These are phyloP conservation scores for Didymella arachidicola DNA, from an alignment of 2,329 filamentous ascomycete genomes.

Conservation along the genomic window DNA sequence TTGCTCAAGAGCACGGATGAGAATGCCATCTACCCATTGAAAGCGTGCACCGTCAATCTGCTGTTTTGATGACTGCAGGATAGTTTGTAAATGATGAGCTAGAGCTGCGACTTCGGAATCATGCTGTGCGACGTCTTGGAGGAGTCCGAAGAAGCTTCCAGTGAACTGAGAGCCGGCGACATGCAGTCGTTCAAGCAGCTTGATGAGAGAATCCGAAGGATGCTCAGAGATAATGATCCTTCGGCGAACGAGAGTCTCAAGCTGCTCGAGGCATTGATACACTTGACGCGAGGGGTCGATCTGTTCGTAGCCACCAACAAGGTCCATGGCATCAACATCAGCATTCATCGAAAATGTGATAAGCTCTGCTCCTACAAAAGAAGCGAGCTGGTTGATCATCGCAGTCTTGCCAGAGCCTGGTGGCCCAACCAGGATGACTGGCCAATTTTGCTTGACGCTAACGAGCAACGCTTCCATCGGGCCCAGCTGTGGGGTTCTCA, in stretches of 20 bases:
- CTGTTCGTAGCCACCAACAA: constrained; percentile 97
- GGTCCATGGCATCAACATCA: constrained; percentile 95
- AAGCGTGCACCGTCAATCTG: constrained; percentile 78
- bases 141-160: constrained; percentile 19
- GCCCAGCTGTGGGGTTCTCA: constrained; percentile 63
- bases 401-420: constrained; percentile 88
- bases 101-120: constrained; percentile 40
- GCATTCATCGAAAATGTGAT: constrained; percentile 89
- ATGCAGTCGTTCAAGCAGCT: constrained; percentile 37
- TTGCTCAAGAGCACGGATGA: constrained; percentile 84
- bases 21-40: constrained; percentile 93
- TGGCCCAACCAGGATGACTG: constrained; percentile 85
- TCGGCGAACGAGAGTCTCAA: constrained; percentile 62
- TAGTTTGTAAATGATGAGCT: constrained; percentile 58
- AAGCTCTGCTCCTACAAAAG: constrained; percentile 75
- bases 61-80: constrained; percentile 62
- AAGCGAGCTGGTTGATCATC: constrained; percentile 81
- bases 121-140: constrained; percentile 23
- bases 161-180: neutral
- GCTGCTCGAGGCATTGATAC: constrained; percentile 64
- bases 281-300: constrained; percentile 80
- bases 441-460: constrained; percentile 85
- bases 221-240: constrained; percentile 27
- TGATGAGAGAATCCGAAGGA: constrained; percentile 16
- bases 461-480: constrained; percentile 87